Base-by-base conservation (phyloP, 768 basidiomycete genomes). In the Dioszegia crocea region DNA sequence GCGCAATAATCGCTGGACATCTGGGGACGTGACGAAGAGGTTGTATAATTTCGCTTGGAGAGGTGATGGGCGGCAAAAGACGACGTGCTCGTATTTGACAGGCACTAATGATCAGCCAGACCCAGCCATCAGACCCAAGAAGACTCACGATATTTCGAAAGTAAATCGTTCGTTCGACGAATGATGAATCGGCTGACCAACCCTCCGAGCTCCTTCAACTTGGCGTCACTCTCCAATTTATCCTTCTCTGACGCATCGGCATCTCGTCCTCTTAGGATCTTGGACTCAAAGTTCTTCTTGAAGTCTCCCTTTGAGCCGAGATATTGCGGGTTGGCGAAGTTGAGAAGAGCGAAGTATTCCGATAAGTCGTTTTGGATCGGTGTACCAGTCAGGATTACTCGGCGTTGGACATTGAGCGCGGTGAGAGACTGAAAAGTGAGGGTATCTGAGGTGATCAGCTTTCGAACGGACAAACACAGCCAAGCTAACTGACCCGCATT, bases 71-170 rank as follows among this genome's bases (percentile, higher is more conserved):
- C 84, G 82, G 74, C 92, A 97, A 78, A 96, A 97, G 0, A 97
- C 92, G 61, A 97, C 88, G 60, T 97, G 91, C 75, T 98, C 96
- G 79, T 98, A 98, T 77, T 99, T 99, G 79, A 99, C 91, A 9
- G 96, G 96, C 27, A 99, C 94, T 98, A 68, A 9, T 11, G 0
- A 39, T 49, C 26, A 55, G 46, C 44, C n/a, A 24, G 48, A 12
- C 41, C 27, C 27, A 29, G 23, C 10, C n/a, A 4, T 23, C 43
- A 43, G 1, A 11, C 17, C 33, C 11, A 30, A 39, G 21, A 40
- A 11, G 16, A 84, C 90, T 64, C 61, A 93, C 92, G 77, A 70
- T 97, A 97, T 80, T 97, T 97, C 12, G 91, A 93, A 40, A 97
- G 80, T 21, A 97, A 78, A 70, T 96, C 92, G 70, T 97, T 97